Conservation (phyloP, 1,284 basidiomycete genomes). For the Ganoderma leucocontextum region DNA sequence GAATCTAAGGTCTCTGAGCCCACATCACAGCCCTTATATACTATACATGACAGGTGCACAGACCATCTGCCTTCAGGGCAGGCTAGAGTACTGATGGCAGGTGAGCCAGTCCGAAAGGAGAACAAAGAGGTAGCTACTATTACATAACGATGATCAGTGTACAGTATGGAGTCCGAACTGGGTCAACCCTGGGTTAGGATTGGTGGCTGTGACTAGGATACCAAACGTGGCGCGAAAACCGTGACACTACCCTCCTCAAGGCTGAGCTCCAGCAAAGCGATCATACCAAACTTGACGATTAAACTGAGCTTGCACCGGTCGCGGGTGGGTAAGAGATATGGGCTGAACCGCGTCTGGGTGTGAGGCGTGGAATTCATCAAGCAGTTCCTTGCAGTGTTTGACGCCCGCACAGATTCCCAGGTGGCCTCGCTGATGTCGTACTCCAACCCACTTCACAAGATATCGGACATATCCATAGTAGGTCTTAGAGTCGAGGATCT, state of each 20-base stretch:
- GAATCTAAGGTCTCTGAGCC: too few relatives aligned
- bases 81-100: too few relatives aligned
- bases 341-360: not conserved
- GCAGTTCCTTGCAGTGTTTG: not conserved
- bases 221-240: not conserved
- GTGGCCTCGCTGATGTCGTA: not conserved
- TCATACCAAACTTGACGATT: not conserved
- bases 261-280: not conserved
- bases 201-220: too few relatives aligned
- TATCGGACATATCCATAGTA: not conserved
- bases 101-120: too few relatives aligned
- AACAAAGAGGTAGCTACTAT: too few relatives aligned
- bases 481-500: not conserved
- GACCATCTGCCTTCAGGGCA: too few relatives aligned
- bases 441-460: not conserved
- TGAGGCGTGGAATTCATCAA: not conserved
- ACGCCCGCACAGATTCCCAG: not conserved
- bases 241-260: slow-evolving; percentile 4
- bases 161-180: too few relatives aligned
- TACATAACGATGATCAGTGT: too few relatives aligned
- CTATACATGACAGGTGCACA: too few relatives aligned
- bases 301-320: not conserved
- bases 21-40: too few relatives aligned
- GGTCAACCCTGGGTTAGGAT: too few relatives aligned
- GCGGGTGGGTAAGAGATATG: not conserved